phyloP scores from a whole-genome alignment of 495 filamentous ascomycete species.

The Corynascus novoguineensis region DNA sequence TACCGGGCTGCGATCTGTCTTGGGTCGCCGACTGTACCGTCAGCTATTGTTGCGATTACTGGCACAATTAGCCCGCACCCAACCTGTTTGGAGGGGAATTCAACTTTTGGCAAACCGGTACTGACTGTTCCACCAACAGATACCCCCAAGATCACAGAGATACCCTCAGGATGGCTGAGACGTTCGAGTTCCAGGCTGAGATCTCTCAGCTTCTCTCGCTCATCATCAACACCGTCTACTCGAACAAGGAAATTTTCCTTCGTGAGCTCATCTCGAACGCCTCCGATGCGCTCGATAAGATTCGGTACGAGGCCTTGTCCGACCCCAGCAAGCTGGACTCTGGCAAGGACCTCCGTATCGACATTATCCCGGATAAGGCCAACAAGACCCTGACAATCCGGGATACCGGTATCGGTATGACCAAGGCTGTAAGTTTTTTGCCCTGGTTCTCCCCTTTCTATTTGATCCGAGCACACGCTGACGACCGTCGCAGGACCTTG shows the following conservation, averaged over 20 bases:
- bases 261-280: conserved; percentile 96
- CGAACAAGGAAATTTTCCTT: conserved; percentile 99
- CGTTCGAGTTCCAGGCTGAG: conserved; percentile 99
- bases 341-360: conserved; percentile 94
- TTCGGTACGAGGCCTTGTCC: conserved; percentile 95
- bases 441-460: not conserved
- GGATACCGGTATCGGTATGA: conserved; percentile 99
- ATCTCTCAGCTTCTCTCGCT: conserved; percentile 98
- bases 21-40: not conserved
- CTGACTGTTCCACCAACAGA: conserved; percentile 19
- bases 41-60: not conserved
- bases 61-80: not conserved
- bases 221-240: conserved; percentile 99
- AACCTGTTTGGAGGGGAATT: not conserved
- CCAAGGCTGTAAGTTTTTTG: conserved; percentile 83
- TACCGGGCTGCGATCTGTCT: not conserved
- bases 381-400: conserved; percentile 94
- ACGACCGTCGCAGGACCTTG: conserved; percentile 63
- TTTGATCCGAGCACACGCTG: conserved; percentile 14
- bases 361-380: conserved; percentile 95
- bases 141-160: conserved; percentile 23
- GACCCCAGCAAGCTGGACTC: conserved; percentile 95
- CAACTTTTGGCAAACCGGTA: not conserved
- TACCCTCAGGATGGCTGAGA: conserved; percentile 73
- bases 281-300: conserved; percentile 99